phyloP scores from a whole-genome alignment of 2,329 filamentous ascomycete species.

The Sporothrix protearum region DNA sequence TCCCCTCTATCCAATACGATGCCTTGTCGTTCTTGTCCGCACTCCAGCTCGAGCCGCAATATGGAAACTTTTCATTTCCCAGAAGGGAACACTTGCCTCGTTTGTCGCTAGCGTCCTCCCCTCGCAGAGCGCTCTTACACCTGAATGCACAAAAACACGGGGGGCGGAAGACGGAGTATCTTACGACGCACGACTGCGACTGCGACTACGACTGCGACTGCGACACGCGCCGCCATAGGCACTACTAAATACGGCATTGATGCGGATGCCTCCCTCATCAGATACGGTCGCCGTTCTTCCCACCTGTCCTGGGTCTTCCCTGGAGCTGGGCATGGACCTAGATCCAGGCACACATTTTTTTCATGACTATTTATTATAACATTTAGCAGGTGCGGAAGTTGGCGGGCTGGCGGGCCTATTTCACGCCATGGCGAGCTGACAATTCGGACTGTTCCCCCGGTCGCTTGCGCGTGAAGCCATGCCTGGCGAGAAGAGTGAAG shows the following conservation, averaged over 20 bases:
- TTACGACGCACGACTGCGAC: constrained; percentile 3
- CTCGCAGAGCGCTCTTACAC: not conserved
- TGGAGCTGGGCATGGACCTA: not conserved
- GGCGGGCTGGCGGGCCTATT: not conserved
- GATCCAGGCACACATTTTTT: not conserved
- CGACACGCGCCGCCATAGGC: not conserved
- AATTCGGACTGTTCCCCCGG: not conserved
- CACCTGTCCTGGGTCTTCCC: too few relatives aligned
- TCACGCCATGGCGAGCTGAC: not conserved
- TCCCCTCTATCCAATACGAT: too few relatives aligned
- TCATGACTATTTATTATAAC: too few relatives aligned
- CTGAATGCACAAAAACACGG: not conserved
- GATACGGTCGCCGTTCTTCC: not conserved
- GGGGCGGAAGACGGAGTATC: not conserved
- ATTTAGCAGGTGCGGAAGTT: not conserved
- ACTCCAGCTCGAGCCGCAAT: constrained; percentile 1
- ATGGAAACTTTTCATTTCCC: not conserved
- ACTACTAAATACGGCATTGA: not conserved
- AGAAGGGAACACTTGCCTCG: not conserved
- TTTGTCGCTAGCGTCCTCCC: not conserved
- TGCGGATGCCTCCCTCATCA: not conserved
- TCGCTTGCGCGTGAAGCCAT: not conserved
- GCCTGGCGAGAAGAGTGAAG: not conserved
- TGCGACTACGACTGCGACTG: not conserved
- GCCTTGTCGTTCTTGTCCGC: not conserved